phyloP scores from a whole-genome alignment of 1,284 basidiomycete genomes.

The Marasmius oreades region DNA sequence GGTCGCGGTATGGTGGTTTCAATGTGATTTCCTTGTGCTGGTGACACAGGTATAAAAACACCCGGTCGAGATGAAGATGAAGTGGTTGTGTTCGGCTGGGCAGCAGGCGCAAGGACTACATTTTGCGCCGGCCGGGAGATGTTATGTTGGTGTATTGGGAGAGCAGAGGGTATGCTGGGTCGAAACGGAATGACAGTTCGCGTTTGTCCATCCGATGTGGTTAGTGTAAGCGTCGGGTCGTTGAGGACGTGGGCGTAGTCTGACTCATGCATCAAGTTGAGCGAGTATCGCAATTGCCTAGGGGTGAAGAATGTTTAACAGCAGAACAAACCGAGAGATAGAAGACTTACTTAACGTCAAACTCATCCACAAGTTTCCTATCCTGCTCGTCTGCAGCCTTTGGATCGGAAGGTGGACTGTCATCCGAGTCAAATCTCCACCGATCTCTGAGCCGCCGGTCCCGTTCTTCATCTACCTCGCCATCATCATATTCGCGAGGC shows the following conservation, averaged over 20 bases:
- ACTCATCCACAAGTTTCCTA: conserved; percentile 67
- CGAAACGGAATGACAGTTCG: background rate
- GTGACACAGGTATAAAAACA: background rate
- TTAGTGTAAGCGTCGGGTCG: conserved; percentile 2
- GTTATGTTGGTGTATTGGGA: background rate
- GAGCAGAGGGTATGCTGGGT: background rate
- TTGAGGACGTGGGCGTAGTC: background rate
- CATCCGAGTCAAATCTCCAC: conserved; percentile 73
- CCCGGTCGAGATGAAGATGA: background rate
- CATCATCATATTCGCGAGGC: conserved; percentile 23
- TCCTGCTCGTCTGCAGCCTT: conserved; percentile 68
- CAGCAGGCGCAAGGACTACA: background rate
- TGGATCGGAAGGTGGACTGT: conserved; percentile 51
- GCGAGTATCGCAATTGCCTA: background rate
- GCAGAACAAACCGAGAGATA: no score
- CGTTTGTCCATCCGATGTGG: background rate
- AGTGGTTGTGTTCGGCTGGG: background rate
- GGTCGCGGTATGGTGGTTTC: background rate
- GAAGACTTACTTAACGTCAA: conserved; percentile 45
- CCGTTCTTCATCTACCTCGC: conserved; percentile 30
- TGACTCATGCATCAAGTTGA: background rate
- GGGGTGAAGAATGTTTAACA: background rate
- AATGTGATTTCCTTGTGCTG: background rate
- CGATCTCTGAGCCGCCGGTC: conserved; percentile 48
- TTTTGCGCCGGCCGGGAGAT: background rate